Base-by-base conservation (phyloP, 352 stramenopile species). In the Pythium volutum region DNA sequence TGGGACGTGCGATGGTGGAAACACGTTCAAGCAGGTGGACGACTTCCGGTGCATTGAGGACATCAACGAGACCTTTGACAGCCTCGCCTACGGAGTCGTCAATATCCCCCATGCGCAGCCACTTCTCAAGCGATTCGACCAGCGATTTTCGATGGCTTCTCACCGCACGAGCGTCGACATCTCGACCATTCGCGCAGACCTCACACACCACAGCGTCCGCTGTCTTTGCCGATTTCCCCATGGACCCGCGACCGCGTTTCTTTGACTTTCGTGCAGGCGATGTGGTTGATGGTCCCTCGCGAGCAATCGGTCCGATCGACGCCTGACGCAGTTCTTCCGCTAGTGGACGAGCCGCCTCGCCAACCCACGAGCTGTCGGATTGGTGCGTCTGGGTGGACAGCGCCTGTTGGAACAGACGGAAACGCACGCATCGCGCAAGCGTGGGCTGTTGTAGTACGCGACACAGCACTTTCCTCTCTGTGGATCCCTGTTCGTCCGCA, bases 171-270 rank as follows among this genome's bases (percentile, higher is more conserved):
- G n/a, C 18, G 22, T 50, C 43, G 43, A 7, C 5, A 18, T 22
- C 9, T 26, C 26, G 16, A 14, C 39, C 31, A 11, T 47, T 33
- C 27, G 25, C 16, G 23, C 29, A 56, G n/a, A 47, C 27, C 11
- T 33, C 29, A 54, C 50, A 49, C 29, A 27, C 20, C 12, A 5
- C 14, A 38, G 6, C 18, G 14, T 31, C 7, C 8, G 6, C 14
- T 12, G 5, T 22, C 27, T 53, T 53, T 33, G 23, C 22, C 3
- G 9, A 12, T 16, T 33, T 53, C 1, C 39, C 42, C 18, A 62
- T 62, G 0, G 47, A 38, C 6, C 50, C 57, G 8, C 64, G 64
- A 3, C 64, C 39, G 14, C 64, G 56, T 38, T 70, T 70, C 57
- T 50, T 70, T 34, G 56, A 50, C 22, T 62, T 59, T 12, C 15